phyloP scores from a whole-genome alignment of 1,284 basidiomycete genomes.

The Heterobasidion occidentale region DNA sequence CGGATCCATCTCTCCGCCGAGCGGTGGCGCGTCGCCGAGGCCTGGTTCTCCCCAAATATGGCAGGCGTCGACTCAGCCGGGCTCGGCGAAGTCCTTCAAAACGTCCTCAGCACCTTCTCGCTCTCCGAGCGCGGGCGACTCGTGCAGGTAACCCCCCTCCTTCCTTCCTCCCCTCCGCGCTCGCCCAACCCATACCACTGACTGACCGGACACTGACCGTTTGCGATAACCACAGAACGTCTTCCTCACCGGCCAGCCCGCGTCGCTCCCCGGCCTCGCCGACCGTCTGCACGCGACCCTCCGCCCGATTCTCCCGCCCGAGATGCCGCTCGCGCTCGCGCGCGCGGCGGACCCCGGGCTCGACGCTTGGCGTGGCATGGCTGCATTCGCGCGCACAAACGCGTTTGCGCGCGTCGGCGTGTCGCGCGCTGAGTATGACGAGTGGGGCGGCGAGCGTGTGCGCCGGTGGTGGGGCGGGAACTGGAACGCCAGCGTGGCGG shows the following conservation, averaged over 20 bases:
- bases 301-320: conserved; percentile 76
- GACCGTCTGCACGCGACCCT: conserved; percentile 65
- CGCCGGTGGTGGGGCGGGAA: conserved; percentile 81
- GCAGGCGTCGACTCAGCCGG: conserved; percentile 95
- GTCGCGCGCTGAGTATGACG: conserved; percentile 82
- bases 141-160: conserved; percentile 18
- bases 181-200: neutral
- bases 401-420: conserved; percentile 52
- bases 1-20: conserved; percentile 94
- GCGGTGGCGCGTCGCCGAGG: conserved; percentile 87
- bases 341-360: conserved; percentile 59
- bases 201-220: neutral
- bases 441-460: conserved; percentile 81
- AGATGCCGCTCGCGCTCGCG: conserved; percentile 57
- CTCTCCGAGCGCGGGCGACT: conserved; percentile 41
- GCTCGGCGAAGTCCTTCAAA: conserved; percentile 84
- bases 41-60: conserved; percentile 90
- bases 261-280: conserved; percentile 66
- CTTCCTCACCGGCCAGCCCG: conserved; percentile 84
- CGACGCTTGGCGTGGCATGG: conserved; percentile 94
- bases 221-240: conserved; percentile 55
- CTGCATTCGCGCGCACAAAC: conserved; percentile 62
- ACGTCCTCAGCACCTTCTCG: conserved; percentile 77
- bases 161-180: neutral
- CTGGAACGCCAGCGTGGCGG: conserved; percentile 42